Base-by-base conservation (phyloP, 768 basidiomycete species). In the Boletus subcaerulescens region DNA sequence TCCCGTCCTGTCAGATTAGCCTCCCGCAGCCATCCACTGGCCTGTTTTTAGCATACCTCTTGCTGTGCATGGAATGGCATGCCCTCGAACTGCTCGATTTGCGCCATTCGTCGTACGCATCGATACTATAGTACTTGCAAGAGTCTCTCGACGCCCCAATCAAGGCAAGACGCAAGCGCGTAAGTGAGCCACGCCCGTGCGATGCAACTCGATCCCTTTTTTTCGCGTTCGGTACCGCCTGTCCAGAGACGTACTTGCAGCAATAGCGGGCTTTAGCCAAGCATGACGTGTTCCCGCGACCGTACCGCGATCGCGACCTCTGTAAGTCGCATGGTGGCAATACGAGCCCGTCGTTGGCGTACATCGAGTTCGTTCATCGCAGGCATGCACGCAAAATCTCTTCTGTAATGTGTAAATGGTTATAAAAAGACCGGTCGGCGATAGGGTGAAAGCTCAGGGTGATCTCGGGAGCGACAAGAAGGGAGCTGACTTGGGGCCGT, bases 401-500 rank as follows among this genome's bases (percentile, higher is more conserved):
- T 29, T 59, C 43, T 17, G 24, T 13, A 31, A 24, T 12, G 52
- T 39, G 53, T 22, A 47, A 57, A 50, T 53, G 50, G 50, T 60
- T 42, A 45, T 64, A 50, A 54, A 57, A 49, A 41, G 45, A 44
- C 41, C 48, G 15, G 39, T 54, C 57, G 63, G 65, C 52, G 60
- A 55, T 68, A 65, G 54, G 45, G 13, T 47, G 55, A 52, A 10
- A 14, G 35, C 57, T 44, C 47, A 48, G 53, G 41, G 54, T 50
- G 60, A 63, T 66, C 57, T 70, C 66, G 64, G 62, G 62, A 70
- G 60, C 60, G 58, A 65, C 65, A 26, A 54, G 53, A 45, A 24
- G 55, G 48, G 17, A 41, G 59, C 50, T 52, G 26, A 45, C 46
- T 31, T 29, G 43, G 20, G 52, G 42, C 9, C 14, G 49, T 20